phyloP scores from a whole-genome alignment of 345 rosid genomes.

The Rhizophora apiculata region DNA sequence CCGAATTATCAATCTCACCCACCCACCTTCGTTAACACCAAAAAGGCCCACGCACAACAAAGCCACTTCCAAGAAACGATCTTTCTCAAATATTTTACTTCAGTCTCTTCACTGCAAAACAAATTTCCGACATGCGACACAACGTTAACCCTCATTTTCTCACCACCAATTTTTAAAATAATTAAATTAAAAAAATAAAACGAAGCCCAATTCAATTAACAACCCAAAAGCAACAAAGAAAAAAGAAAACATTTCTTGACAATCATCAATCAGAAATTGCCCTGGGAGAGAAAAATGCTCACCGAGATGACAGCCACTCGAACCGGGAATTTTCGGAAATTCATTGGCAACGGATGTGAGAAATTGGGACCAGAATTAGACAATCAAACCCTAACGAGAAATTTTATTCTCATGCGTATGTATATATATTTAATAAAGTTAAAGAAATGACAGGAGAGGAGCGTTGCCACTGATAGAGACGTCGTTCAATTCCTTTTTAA shows the following conservation, averaged over 20 bases:
- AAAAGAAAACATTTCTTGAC: not conserved
- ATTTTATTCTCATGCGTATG: not conserved
- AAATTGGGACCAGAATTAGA: not conserved
- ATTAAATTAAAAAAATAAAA: not conserved
- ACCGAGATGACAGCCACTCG: not conserved
- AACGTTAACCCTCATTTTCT: too few species aligned
- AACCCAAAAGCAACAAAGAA: not conserved
- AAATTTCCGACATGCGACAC: not conserved
- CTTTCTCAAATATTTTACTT: not conserved
- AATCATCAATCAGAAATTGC: not conserved
- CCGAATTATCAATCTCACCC: slow-evolving; percentile 10
- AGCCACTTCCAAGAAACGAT: not conserved
- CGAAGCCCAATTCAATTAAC: not conserved
- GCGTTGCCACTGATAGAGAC: slow-evolving; percentile 2
- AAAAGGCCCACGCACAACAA: not conserved
- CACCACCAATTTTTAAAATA: too few species aligned
- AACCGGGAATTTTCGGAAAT: not conserved
- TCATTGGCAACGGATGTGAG: not conserved
- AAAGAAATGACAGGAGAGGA: too few species aligned
- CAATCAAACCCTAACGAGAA: slow-evolving; percentile 8
- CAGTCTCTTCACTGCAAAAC: slow-evolving; percentile 12
- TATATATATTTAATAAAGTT: too few species aligned
- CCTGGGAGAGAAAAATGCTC: not conserved
- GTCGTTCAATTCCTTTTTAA: not conserved
- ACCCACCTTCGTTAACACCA: not conserved